Conservation (phyloP, 352 stramenopile species). For the Pythium myriotylum region DNA sequence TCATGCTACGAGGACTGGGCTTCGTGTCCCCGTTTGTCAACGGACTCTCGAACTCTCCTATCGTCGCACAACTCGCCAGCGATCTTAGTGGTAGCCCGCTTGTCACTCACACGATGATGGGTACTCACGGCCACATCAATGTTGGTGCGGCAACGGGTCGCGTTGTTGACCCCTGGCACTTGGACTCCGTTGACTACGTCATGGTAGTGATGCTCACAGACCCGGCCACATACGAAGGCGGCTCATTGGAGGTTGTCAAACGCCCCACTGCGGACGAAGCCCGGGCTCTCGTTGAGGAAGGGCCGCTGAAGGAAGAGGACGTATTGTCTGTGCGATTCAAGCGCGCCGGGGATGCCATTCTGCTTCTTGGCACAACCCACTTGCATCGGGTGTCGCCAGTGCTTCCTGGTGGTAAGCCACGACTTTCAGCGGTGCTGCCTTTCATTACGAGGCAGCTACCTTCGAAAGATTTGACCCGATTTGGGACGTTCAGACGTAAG, state of each 20-base stretch:
- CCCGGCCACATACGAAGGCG: constrained; percentile 23
- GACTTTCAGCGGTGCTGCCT: constrained; percentile 28
- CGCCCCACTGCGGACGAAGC: constrained; percentile 18
- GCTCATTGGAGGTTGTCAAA: constrained; percentile 24
- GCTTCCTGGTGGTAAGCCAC: constrained; percentile 15
- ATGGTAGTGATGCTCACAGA: constrained; percentile 35
- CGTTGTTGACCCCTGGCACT: constrained; percentile 28
- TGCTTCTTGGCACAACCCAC: constrained; percentile 26
- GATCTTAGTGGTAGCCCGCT: constrained; percentile 21
- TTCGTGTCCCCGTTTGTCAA: constrained; percentile 29
- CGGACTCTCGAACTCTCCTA: constrained; percentile 18
- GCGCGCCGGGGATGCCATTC: constrained; percentile 24
- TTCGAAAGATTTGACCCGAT: constrained; percentile 28
- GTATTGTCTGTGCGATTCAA: constrained; percentile 25
- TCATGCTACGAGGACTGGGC: constrained; percentile 28
- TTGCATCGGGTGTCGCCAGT: constrained; percentile 28
- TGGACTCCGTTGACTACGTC: constrained; percentile 33
- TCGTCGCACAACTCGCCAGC: constrained; percentile 20
- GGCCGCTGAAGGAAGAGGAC: constrained; percentile 18
- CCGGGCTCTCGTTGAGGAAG: constrained; percentile 18
- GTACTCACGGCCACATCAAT: constrained; percentile 30
- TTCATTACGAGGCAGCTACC: constrained; percentile 27
- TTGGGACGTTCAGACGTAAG: constrained; percentile 31
- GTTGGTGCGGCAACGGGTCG: constrained; percentile 25
- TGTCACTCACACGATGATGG: constrained; percentile 23